Conservation (phyloP, 371 early-diverging fungal species). For the Mucor racemosus region DNA sequence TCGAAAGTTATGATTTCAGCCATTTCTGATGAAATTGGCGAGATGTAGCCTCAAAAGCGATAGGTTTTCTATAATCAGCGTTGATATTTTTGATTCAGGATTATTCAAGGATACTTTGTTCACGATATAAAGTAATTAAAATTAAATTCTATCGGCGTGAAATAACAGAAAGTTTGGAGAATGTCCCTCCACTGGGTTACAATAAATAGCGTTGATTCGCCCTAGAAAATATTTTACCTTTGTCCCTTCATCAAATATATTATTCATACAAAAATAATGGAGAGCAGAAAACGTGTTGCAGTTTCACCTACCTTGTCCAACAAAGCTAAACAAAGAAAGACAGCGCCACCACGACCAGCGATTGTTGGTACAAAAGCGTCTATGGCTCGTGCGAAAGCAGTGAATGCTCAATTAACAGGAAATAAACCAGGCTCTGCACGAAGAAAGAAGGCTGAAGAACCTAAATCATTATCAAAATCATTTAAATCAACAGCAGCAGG, state of each 20-base stretch:
- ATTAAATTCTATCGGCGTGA: too few species aligned
- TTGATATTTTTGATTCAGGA: too few species aligned
- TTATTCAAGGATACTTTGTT: too few species aligned
- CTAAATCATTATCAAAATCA: constrained; percentile 12
- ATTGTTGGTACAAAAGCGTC: constrained; percentile 28
- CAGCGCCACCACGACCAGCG: not conserved
- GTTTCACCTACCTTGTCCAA: not conserved
- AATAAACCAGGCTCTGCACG: not conserved
- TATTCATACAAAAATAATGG: not conserved
- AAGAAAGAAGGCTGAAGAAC: constrained; percentile 2
- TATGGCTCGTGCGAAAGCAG: constrained; percentile 29
- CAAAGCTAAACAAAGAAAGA: constrained; percentile 2
- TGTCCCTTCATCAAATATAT: not conserved
- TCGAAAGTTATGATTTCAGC: too few species aligned
- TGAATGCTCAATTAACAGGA: constrained; percentile 16
- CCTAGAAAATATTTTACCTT: not conserved
- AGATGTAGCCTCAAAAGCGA: too few species aligned
- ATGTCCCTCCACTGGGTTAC: not conserved
- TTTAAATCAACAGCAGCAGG: constrained; percentile 18
- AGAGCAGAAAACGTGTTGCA: not conserved
- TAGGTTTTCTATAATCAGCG: too few species aligned
- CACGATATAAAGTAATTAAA: too few species aligned
- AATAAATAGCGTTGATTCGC: not conserved
- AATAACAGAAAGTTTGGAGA: too few species aligned
- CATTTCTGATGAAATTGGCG: too few species aligned